Evolutionary conservation across 345 rosid species (phyloP).

Genomic region (Salix dunnii): DNA sequence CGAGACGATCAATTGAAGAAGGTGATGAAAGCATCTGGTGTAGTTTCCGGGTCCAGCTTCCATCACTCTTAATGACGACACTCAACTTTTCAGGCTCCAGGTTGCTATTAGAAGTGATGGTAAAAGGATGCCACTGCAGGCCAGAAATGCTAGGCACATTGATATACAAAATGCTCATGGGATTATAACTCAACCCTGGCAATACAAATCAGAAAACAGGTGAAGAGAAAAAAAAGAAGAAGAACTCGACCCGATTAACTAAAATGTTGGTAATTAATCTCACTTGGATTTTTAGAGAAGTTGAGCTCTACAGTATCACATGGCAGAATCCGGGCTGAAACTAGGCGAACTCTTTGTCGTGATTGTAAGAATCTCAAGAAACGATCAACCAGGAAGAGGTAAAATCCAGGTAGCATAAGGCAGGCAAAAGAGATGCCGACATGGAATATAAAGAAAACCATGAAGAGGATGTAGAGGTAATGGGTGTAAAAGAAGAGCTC

Average conservation of each 20-base stretch:
- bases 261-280: background rate
- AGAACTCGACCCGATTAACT: background rate
- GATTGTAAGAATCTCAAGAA: slow-evolving; percentile 75
- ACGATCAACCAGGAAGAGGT: slow-evolving; percentile 75
- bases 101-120: slow-evolving; percentile 62
- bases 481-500: slow-evolving; percentile 84
- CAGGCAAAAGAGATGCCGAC: slow-evolving; percentile 53
- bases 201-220: background rate
- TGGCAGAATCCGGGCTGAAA: slow-evolving; percentile 69
- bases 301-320: slow-evolving; percentile 59
- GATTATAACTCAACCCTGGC: slow-evolving; percentile 57
- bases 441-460: slow-evolving; percentile 63
- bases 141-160: slow-evolving; percentile 73
- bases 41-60: slow-evolving; percentile 78
- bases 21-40: slow-evolving; percentile 58
- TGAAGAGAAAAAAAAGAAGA: too few relatives aligned
- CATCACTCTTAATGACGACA: slow-evolving; percentile 64
- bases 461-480: slow-evolving; percentile 59
- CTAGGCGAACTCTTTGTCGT: slow-evolving; percentile 35
- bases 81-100: slow-evolving; percentile 65
- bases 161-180: slow-evolving; percentile 67
- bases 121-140: slow-evolving; percentile 94
- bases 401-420: slow-evolving; percentile 70
- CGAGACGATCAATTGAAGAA: slow-evolving; percentile 41
- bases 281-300: slow-evolving; percentile 64